A percentile compares a stretch with the other conserved stretches of the same genome.
These are phyloP conservation scores for Afroboletus lepidellus DNA, from an alignment of 1,284 basidiomycete species.

Conservation along the genomic window DNA sequence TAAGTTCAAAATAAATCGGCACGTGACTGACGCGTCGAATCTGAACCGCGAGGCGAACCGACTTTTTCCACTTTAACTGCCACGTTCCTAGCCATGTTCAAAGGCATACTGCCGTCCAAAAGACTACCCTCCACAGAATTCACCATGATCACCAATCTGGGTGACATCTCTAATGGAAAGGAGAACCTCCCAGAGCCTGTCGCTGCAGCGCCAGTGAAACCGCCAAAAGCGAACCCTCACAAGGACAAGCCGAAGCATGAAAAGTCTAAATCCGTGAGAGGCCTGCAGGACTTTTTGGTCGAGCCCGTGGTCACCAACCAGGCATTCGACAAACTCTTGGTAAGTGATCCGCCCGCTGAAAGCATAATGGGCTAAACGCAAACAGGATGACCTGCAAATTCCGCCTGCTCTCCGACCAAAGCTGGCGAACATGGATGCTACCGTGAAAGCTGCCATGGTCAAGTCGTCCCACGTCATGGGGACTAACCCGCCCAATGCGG, in stretches of 20 bases:
- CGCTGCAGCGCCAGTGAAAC: conserved; percentile 19
- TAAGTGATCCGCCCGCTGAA: conserved; percentile 33
- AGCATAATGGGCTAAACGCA: neutral
- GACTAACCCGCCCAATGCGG: conserved; percentile 37
- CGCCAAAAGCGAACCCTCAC: conserved; percentile 29
- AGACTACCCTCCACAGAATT: conserved; percentile 64
- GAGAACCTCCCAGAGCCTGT: conserved; percentile 55
- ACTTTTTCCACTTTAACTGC: conserved; percentile 5
- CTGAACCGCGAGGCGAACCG: conserved; percentile 26
- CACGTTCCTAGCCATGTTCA: conserved; percentile 54
- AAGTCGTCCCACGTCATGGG: conserved; percentile 76
- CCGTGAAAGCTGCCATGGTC: conserved; percentile 88
- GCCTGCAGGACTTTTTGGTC: conserved; percentile 36
- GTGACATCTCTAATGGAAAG: conserved; percentile 53
- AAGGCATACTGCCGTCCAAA: conserved; percentile 66
- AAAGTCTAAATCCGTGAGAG: conserved; percentile 37
- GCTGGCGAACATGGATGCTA: conserved; percentile 72
- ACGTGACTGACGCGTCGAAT: conserved; percentile 36
- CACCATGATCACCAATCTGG: conserved; percentile 61
- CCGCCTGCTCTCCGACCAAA: conserved; percentile 74
- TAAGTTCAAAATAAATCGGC: conserved; percentile 30
- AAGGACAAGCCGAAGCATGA: conserved; percentile 40
- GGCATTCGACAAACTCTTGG: conserved; percentile 73
- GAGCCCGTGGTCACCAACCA: conserved; percentile 49
- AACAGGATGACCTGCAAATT: conserved; percentile 82